Evolutionary conservation across 331 rosid genomes (phyloP), one percentile per base, ranked within the genome.

Genomic region (Acacia concinna): DNA sequence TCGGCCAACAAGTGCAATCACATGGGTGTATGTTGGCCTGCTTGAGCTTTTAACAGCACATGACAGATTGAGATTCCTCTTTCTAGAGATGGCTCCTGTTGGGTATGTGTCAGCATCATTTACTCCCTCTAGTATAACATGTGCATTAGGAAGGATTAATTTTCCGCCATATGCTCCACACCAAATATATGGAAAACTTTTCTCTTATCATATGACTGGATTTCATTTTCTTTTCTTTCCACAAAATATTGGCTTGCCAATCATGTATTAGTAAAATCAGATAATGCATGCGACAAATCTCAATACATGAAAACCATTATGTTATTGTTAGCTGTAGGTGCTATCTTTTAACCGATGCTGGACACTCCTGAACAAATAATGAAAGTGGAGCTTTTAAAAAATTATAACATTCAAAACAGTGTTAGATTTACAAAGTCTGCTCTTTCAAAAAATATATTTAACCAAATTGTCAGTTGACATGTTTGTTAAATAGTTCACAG

Each of bases 1-100:
- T 66, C 90, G 99, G 68, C 98, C 99, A 83, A 96, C 99, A 35
- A 93, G 93, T 82, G 94, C 91, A 20, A 84, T 90, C 75, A 83
- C 86, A 71, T 96, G 99, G 99, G 81, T 93, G 27, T 96, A 93
- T 80, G 88, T 96, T 76, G 94, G 93, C 51, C 73, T 91, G 59
- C 85, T 90, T 44, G 97, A 93, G 92, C 93, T 96, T 80, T 81
- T 78, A 57, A 73, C 78, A 51, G 62, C 92, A 20, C 81, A 14
- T 65, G 82, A 91, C 68, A 87, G 75, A 83, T 81, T 88, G 47
- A 86, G 75, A 73, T 90, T 93, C 81, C 47, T 93, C 25, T 86
- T 88, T 78, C 86, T 86, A 7, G 98, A 95, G 90, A 93, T 91
- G 41, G 94, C 85, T 79, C 94, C 98, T 52, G 81, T 88, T 76